Evolutionary conservation across 768 basidiomycete species (phyloP).

Genomic region (Phylloporus sp.): DNA sequence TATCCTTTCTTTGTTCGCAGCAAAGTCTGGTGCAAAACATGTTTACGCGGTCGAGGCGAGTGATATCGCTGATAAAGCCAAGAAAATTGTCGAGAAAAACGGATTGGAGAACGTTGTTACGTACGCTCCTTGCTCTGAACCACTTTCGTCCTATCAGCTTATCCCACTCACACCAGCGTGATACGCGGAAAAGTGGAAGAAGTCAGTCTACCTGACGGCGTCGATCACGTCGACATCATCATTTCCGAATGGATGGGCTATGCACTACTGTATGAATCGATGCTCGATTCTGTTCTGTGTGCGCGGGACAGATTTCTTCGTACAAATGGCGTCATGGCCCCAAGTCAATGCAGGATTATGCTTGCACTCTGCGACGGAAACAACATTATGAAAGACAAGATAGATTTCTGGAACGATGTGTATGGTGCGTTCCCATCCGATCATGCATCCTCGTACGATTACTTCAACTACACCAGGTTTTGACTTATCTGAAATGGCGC

Average conservation of each 20-base stretch:
- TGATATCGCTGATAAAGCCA: slow-evolving; percentile 72
- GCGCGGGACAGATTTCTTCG: slow-evolving; percentile 86
- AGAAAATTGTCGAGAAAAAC: slow-evolving; percentile 75
- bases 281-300: slow-evolving; percentile 91
- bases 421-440: slow-evolving; percentile 56
- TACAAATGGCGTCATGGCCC: slow-evolving; percentile 76
- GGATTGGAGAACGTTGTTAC: slow-evolving; percentile 70
- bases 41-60: slow-evolving; percentile 94
- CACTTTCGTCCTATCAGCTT: not conserved
- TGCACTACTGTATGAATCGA: slow-evolving; percentile 88
- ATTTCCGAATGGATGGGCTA: slow-evolving; percentile 99
- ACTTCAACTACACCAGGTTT: slow-evolving; percentile 57
- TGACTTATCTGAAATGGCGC: slow-evolving; percentile 79
- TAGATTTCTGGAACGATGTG: slow-evolving; percentile 87
- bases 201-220: slow-evolving; percentile 66
- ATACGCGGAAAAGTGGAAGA: slow-evolving; percentile 91
- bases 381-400: slow-evolving; percentile 73
- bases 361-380: slow-evolving; percentile 76
- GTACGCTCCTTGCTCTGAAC: slow-evolving; percentile 26
- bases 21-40: slow-evolving; percentile 81
- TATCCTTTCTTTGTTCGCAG: slow-evolving; percentile 87
- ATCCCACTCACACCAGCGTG: slow-evolving; percentile 45
- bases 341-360: slow-evolving; percentile 84
- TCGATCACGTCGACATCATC: slow-evolving; percentile 86
- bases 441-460: not conserved